Conservation (phyloP, 2,329 filamentous ascomycete genomes). For the Clarireedia hainanense region DNA sequence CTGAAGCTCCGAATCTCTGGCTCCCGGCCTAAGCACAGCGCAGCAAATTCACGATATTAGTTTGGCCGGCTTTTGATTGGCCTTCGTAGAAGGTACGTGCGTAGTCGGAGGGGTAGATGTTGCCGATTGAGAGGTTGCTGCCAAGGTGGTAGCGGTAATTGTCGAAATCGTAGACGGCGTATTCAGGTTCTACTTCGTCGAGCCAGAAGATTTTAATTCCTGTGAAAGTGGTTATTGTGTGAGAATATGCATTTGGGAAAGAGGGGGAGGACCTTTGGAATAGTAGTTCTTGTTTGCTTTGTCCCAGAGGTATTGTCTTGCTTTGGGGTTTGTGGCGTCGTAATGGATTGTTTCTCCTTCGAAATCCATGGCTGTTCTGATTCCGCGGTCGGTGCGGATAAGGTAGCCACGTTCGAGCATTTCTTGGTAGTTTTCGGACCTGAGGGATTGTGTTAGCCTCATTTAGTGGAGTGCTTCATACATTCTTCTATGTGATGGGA, state of each 20-base stretch:
- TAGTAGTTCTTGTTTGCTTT: conserved; percentile 54
- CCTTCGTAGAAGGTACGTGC: conserved; percentile 54
- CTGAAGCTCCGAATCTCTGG: conserved; percentile 56
- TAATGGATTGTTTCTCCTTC: conserved; percentile 52
- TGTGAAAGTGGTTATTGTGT: too few species aligned
- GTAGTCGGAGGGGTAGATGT: conserved; percentile 52
- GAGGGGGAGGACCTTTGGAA: conserved; percentile 33
- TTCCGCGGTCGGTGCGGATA: conserved; percentile 52
- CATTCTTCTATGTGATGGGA: too few species aligned
- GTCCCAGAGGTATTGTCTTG: conserved; percentile 51
- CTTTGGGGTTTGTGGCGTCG: conserved; percentile 54
- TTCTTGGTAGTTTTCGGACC: conserved; percentile 50
- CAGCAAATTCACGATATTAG: conserved; percentile 51
- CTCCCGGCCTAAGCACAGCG: conserved; percentile 50
- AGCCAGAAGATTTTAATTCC: conserved; percentile 59
- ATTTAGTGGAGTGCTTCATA: too few species aligned
- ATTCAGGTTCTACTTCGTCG: conserved; percentile 63
- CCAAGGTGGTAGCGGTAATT: conserved; percentile 54
- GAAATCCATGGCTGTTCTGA: conserved; percentile 50
- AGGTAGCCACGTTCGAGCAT: conserved; percentile 55
- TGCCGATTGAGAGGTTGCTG: conserved; percentile 47
- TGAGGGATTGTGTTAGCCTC: not conserved
- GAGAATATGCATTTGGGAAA: too few species aligned
- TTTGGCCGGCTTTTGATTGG: conserved; percentile 42
- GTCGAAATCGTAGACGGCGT: conserved; percentile 57